These are phyloP conservation scores for Chenopodium quinoa DNA, from an alignment of 148 eudicot species.

Conservation along the genomic window DNA sequence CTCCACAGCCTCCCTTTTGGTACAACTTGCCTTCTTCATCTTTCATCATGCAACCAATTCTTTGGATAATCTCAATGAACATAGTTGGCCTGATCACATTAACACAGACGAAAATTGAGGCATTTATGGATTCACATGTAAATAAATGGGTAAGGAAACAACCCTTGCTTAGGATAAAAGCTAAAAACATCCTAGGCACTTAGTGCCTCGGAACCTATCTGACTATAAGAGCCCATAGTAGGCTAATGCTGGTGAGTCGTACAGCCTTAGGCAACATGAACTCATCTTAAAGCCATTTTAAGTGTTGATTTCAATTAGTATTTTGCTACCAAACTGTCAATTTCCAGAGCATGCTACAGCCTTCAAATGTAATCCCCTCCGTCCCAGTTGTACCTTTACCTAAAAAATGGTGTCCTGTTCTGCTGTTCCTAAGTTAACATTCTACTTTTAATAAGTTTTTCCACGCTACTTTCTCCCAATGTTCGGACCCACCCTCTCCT, in stretches of 20 bases:
- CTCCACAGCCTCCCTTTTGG: conserved; percentile 96
- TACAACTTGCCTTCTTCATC: conserved; percentile 61
- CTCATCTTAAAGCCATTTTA: neutral
- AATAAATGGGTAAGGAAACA: neutral
- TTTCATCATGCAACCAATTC: conserved; percentile 87
- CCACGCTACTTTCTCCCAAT: neutral
- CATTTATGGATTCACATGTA: neutral
- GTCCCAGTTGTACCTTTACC: neutral
- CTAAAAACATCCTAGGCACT: too few relatives aligned
- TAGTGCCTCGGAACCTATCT: neutral
- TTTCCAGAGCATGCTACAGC: neutral
- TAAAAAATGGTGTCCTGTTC: neutral
- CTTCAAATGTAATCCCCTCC: neutral
- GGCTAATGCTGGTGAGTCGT: neutral
- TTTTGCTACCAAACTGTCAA: neutral
- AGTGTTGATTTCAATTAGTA: neutral
- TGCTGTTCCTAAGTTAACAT: neutral
- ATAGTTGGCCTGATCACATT: conserved; percentile 74
- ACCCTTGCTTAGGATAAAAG: neutral
- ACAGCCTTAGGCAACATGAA: neutral
- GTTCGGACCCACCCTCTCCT: neutral
- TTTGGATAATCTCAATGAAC: conserved; percentile 88
- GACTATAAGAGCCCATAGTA: neutral
- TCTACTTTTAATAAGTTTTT: neutral
- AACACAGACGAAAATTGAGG: neutral